A percentile compares a stretch with the other conserved stretches of the same genome.
phyloP scores from a whole-genome alignment of 192 early-diverging fungal genomes.

The Podila horticola region DNA sequence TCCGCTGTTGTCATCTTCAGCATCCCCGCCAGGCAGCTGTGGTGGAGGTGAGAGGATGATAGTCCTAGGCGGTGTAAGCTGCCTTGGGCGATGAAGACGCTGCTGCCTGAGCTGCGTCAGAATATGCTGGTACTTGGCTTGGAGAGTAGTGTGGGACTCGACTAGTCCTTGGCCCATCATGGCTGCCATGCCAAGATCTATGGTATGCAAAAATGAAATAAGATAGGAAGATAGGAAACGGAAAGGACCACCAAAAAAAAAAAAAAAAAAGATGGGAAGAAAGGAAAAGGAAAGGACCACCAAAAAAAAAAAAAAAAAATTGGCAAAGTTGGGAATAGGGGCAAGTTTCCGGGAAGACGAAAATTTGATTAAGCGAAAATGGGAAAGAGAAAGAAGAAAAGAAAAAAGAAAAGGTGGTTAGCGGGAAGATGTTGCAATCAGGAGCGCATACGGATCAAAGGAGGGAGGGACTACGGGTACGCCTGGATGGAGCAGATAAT shows the following conservation, averaged over 20 bases:
- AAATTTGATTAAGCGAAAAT: background rate
- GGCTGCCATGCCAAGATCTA: slow-evolving; percentile 34
- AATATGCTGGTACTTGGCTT: slow-evolving; percentile 30
- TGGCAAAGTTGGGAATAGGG: background rate
- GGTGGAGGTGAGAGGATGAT: slow-evolving; percentile 37
- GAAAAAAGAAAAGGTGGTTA: slow-evolving; percentile 1
- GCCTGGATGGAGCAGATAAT: background rate
- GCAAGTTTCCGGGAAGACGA: background rate
- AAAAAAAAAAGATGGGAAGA: background rate
- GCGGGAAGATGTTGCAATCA: slow-evolving; percentile 1
- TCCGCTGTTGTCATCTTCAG: slow-evolving; percentile 15
- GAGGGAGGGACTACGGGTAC: background rate
- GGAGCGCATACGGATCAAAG: background rate
- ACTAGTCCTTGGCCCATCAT: slow-evolving; percentile 35
- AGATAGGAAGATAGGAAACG: slow-evolving; percentile 7
- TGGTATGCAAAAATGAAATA: background rate
- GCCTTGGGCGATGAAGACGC: slow-evolving; percentile 27
- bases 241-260: background rate
- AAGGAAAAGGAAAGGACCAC: background rate
- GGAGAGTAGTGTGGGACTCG: slow-evolving; percentile 17
- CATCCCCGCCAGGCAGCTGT: slow-evolving; percentile 3
- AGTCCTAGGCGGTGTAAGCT: slow-evolving; percentile 27
- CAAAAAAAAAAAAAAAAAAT: background rate
- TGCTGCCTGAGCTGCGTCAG: slow-evolving; percentile 39
- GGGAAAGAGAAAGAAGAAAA: background rate